Evolutionary conservation across 352 stramenopile species (phyloP), one percentile per base, ranked within the genome.

Genomic region (Phytophthora capsici): DNA sequence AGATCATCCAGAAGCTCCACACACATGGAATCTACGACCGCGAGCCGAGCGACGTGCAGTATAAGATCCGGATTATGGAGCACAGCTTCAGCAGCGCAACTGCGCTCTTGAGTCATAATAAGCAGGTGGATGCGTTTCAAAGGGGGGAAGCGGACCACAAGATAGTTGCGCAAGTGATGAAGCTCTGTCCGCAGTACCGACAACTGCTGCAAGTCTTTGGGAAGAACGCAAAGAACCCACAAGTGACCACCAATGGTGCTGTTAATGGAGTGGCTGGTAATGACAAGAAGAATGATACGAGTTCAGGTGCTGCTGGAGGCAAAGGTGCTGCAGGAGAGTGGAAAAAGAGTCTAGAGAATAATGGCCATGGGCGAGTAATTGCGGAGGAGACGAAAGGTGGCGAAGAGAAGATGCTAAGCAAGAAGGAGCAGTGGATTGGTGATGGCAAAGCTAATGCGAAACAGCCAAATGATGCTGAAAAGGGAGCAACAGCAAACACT

Each of bases 131-230:
- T 16, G 60, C 67, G 4, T 77, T 82, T 37, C 37, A 61, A 19
- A 51, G 37, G 19, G 68, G 52, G 22, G 40, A 57, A 13, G 44
- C 57, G 28, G 46, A 44, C 51, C 17, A 32, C 20, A 32, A 75
- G 3, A 44, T 71, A 7, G 34, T 52, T 23, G 22, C 25, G n/a
- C 45, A 64, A 14, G 62, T 74, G 48, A 30, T 56, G 10, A 50
- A 56, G 36, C 26, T 75, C 10, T 82, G 66, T 54, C 62, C 62
- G 26, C 37, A 66, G n/a, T 84, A 80, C 55, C 65, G 55, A 37
- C 43, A 74, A 34, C 57, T 84, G 6, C 10, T 32, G 45, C 63
- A 63, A 0, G 49, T 75, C 13, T 71, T 75, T 48, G 67, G 36
- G 5, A 38, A 10, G 7, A 17, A 1, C 46, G 0, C 20, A 12